phyloP scores from a whole-genome alignment of 1,284 basidiomycete species.

The Irpex sp. region DNA sequence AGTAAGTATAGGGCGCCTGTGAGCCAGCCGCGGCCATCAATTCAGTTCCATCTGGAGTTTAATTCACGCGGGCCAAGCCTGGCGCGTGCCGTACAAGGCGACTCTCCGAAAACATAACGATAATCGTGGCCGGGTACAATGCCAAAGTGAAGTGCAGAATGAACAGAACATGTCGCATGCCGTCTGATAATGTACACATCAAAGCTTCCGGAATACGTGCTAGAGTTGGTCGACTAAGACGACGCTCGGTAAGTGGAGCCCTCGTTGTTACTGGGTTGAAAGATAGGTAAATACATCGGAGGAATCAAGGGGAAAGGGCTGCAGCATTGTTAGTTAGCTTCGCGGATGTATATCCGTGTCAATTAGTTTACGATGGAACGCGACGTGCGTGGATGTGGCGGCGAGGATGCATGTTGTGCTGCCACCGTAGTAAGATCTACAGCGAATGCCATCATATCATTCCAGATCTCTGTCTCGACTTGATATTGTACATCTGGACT shows the following conservation, averaged over 20 bases:
- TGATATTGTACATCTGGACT: neutral
- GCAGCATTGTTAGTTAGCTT: neutral
- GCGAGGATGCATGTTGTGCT: neutral
- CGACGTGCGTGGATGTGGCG: neutral
- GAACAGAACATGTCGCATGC: no score
- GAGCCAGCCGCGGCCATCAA: constrained; percentile 1
- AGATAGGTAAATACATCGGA: neutral
- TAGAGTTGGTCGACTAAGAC: no score
- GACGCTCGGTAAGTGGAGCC: no score
- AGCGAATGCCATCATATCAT: neutral
- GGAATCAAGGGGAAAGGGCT: neutral
- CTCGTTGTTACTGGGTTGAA: neutral
- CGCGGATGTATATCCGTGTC: no score
- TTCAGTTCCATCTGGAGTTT: neutral
- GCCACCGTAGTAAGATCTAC: neutral
- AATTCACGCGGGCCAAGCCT: neutral
- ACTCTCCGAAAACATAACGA: constrained; percentile 4
- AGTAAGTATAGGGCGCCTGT: constrained; percentile 5
- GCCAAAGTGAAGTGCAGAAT: neutral
- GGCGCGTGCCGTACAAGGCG: neutral
- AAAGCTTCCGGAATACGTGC: no score
- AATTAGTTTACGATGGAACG: neutral
- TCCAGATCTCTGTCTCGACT: neutral
- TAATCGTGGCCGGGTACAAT: neutral
- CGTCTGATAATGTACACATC: no score